Evolutionary conservation across 2,329 filamentous ascomycete genomes (phyloP).

Genomic region (Didymella segeticola): DNA sequence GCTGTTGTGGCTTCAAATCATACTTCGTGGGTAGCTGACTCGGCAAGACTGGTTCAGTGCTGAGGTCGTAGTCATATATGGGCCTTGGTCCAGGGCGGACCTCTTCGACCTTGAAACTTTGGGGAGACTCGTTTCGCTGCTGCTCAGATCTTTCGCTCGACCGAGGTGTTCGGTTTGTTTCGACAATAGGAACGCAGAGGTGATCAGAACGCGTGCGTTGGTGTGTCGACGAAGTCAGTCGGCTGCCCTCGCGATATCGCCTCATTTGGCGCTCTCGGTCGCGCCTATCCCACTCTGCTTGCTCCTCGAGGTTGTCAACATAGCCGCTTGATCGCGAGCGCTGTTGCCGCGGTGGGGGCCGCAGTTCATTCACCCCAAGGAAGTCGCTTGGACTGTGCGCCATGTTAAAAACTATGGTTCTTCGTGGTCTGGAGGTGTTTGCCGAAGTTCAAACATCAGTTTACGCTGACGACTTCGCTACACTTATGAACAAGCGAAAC

Average conservation of each 20-base stretch:
- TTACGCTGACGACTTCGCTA: conserved; percentile 2
- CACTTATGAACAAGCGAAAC: conserved; percentile 5
- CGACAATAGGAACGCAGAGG: conserved; percentile 31
- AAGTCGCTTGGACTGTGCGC: conserved; percentile 1
- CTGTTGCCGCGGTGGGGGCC: conserved; percentile 7
- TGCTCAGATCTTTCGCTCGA: conserved; percentile 16
- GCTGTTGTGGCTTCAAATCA: conserved; percentile 11
- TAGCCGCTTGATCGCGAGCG: conserved; percentile 35
- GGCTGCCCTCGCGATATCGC: conserved; percentile 24
- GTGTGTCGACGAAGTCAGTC: not conserved
- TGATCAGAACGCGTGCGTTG: conserved; percentile 22
- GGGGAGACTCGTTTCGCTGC: conserved; percentile 7
- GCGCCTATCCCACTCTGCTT: conserved; percentile 24
- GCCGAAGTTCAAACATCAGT: not conserved
- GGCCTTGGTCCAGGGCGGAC: conserved; percentile 17
- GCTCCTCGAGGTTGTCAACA: conserved; percentile 32
- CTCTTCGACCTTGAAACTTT: conserved; percentile 27
- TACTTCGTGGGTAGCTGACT: conserved; percentile 10
- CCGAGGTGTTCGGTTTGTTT: conserved; percentile 16
- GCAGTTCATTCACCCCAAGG: not conserved
- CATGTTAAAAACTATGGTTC: not conserved
- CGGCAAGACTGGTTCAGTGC: conserved; percentile 16
- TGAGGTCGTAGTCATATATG: conserved; percentile 13
- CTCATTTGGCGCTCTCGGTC: conserved; percentile 33
- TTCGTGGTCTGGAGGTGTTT: not conserved